phyloP scores from a whole-genome alignment of 441 rosid genomes.

The Croton laevigatus region DNA sequence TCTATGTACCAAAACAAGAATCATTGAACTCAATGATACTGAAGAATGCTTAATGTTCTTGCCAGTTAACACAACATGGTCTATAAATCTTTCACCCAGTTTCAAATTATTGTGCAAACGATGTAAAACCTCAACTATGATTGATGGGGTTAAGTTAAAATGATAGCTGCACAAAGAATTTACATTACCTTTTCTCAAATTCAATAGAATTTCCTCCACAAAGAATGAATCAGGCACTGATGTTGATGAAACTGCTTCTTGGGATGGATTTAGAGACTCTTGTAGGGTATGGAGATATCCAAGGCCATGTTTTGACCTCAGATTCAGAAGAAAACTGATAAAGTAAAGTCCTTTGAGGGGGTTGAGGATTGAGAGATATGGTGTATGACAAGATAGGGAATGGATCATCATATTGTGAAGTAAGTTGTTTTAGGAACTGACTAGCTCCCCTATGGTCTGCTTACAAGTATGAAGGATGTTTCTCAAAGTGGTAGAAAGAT shows the following conservation, averaged over 20 bases:
- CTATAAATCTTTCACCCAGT: slow-evolving; percentile 47
- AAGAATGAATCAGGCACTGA: slow-evolving; percentile 36
- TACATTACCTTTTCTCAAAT: slow-evolving; percentile 48
- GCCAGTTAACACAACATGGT: slow-evolving; percentile 32
- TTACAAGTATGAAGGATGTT: not conserved
- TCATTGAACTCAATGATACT: slow-evolving; percentile 59
- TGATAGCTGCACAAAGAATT: slow-evolving; percentile 33
- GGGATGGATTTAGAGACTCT: slow-evolving; percentile 17
- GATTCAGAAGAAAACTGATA: slow-evolving; percentile 16
- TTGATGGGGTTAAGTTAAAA: slow-evolving; percentile 42
- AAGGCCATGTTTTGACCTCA: not conserved
- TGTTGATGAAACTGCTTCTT: slow-evolving; percentile 27
- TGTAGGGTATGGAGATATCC: slow-evolving; percentile 30
- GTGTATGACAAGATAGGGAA: slow-evolving; percentile 11
- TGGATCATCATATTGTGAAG: slow-evolving; percentile 1
- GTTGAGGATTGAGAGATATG: slow-evolving; percentile 10
- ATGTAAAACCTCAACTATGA: slow-evolving; percentile 52
- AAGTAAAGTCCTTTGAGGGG: slow-evolving; percentile 15
- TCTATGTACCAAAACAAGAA: slow-evolving; percentile 55
- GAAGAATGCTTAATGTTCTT: slow-evolving; percentile 54
- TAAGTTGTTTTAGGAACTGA: not conserved
- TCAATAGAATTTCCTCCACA: slow-evolving; percentile 57
- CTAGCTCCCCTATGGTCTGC: not conserved
- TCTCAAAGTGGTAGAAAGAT: not conserved
- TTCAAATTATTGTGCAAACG: slow-evolving; percentile 49